Conservation (phyloP, 192 early-diverging fungal species). For the Coemansia sp. region DNA sequence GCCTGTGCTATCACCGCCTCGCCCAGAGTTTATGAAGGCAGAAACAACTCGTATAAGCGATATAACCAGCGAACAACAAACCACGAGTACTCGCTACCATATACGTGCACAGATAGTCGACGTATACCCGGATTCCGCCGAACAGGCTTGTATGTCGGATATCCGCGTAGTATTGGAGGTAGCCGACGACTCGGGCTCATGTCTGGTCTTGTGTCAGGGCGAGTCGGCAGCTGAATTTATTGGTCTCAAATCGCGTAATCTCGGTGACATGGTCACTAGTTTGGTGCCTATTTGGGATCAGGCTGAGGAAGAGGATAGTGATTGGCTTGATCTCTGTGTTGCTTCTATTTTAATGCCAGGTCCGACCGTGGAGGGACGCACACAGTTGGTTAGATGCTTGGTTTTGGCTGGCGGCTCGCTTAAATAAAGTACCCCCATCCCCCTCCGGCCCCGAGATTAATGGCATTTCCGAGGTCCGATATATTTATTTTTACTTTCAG, state of each 20-base stretch:
- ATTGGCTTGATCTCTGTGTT: constrained; percentile 3
- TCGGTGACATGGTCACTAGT: background rate
- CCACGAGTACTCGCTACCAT: background rate
- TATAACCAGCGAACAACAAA: background rate
- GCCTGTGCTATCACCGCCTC: background rate
- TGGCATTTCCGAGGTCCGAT: constrained; percentile 22
- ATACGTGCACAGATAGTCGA: constrained; percentile 7
- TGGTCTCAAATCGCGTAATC: background rate
- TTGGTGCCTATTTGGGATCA: background rate
- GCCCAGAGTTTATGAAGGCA: background rate
- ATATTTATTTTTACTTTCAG: background rate
- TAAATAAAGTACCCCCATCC: background rate
- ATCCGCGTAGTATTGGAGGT: constrained; percentile 19
- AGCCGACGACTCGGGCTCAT: constrained; percentile 19
- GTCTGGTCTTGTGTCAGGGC: constrained; percentile 20
- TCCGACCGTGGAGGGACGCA: background rate
- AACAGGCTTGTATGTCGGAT: background rate
- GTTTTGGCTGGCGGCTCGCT: background rate
- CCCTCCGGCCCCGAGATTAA: background rate
- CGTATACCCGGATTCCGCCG: constrained; percentile 15
- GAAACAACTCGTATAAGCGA: background rate
- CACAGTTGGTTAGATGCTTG: background rate
- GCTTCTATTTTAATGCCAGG: background rate
- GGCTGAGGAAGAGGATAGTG: background rate
- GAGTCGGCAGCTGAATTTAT: background rate